Evolutionary conservation across 371 early-diverging fungal species (phyloP).

Genomic region (Circinella umbellata): DNA sequence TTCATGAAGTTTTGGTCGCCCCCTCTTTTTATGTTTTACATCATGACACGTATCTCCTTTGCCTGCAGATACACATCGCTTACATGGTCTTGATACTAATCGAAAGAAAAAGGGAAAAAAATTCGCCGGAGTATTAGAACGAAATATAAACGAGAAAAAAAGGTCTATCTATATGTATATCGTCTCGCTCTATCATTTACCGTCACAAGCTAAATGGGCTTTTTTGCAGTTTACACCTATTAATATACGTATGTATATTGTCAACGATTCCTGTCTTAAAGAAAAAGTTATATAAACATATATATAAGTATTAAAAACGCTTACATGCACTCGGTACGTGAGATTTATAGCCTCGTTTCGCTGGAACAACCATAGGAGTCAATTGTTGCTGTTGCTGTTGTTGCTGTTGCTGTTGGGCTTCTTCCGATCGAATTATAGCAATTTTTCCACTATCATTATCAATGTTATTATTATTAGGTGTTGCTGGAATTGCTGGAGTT

Average conservation of each 20-base stretch:
- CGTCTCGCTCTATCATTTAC: constrained; percentile 9
- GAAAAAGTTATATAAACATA: too few species aligned
- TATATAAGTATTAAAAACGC: background rate
- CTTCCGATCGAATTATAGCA: background rate
- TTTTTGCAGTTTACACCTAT: constrained; percentile 70
- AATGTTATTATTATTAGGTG: background rate
- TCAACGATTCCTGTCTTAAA: too few species aligned
- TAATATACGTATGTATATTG: too few species aligned
- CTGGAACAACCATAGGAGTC: constrained; percentile 19
- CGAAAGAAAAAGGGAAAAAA: constrained; percentile 35
- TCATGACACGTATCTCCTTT: constrained; percentile 71
- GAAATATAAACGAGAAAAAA: background rate
- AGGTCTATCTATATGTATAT: background rate
- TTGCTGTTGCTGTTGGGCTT: background rate
- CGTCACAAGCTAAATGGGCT: constrained; percentile 75
- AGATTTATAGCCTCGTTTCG: constrained; percentile 26
- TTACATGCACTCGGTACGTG: constrained; percentile 29
- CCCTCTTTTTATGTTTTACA: constrained; percentile 76
- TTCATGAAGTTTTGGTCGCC: constrained; percentile 68
- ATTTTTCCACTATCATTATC: too few species aligned
- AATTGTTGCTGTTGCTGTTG: background rate
- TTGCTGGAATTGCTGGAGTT: constrained; percentile 5
- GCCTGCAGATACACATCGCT: constrained; percentile 64
- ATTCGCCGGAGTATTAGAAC: constrained; percentile 5
- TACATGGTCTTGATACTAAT: constrained; percentile 69